Conservation (phyloP, 371 early-diverging fungal genomes). For the Mucor plumbeus region DNA sequence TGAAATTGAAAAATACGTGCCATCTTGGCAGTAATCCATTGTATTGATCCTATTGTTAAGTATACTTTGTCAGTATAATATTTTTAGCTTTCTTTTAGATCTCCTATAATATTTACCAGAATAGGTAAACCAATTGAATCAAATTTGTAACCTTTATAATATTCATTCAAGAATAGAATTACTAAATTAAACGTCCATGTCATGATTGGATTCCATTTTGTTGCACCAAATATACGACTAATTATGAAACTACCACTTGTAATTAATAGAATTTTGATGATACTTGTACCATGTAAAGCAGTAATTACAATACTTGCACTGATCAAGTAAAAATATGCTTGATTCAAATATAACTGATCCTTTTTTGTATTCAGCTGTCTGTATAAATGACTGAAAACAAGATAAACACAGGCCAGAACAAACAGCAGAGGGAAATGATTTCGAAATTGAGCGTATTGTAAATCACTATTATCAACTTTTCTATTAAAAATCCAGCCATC, state of each 20-base stretch:
- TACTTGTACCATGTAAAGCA: slow-evolving; percentile 58
- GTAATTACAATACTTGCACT: slow-evolving; percentile 69
- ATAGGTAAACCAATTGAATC: slow-evolving; percentile 52
- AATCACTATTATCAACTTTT: slow-evolving; percentile 84
- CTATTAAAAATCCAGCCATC: slow-evolving; percentile 72
- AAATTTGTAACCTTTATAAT: slow-evolving; percentile 76
- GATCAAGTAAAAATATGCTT: slow-evolving; percentile 51
- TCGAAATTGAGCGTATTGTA: slow-evolving; percentile 83
- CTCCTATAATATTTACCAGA: slow-evolving; percentile 20
- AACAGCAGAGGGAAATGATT: slow-evolving; percentile 69
- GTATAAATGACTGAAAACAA: slow-evolving; percentile 40
- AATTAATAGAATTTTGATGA: slow-evolving; percentile 75
- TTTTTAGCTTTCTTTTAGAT: not conserved
- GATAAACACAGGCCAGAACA: slow-evolving; percentile 54
- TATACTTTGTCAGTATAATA: not conserved
- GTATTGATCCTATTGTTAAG: not conserved
- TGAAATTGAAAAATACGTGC: slow-evolving; percentile 91
- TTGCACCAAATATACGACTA: slow-evolving; percentile 56
- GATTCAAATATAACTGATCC: slow-evolving; percentile 9
- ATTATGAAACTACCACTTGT: slow-evolving; percentile 67
- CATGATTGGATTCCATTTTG: slow-evolving; percentile 62
- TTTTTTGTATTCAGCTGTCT: not conserved
- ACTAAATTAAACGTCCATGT: slow-evolving; percentile 83
- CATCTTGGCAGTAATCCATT: slow-evolving; percentile 76
- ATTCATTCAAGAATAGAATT: slow-evolving; percentile 79